Percentiles rank a stretch among this genome's conserved stretches.
These are phyloP conservation scores for Oryza rufipogon DNA, from an alignment of 176 grass and related monocot species.

Conservation along the genomic window DNA sequence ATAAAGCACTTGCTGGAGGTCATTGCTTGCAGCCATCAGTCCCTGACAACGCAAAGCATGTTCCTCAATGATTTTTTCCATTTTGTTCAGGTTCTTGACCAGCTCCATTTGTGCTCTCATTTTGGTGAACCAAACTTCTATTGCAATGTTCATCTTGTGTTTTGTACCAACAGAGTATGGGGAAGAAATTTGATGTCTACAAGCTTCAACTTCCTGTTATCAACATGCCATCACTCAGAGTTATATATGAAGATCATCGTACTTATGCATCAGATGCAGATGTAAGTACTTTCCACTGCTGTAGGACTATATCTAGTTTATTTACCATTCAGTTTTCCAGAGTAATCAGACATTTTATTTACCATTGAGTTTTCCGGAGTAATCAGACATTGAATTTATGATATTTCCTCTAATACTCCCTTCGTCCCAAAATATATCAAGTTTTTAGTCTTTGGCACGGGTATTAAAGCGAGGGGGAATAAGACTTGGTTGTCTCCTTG, in stretches of 20 bases:
- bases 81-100: constrained; percentile 84
- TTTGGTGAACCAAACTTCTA: constrained; percentile 22
- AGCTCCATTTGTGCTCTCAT: constrained; percentile 5
- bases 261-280: constrained; percentile 90
- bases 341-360: constrained; percentile 30
- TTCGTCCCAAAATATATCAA: no score
- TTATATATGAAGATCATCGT: constrained; percentile 89
- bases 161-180: constrained; percentile 57
- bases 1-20: constrained; percentile 96
- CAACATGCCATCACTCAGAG: constrained; percentile 82
- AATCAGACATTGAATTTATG: constrained; percentile 28
- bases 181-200: constrained; percentile 80
- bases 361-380: constrained; percentile 25
- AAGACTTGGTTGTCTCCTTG: no score
- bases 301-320: constrained; percentile 31
- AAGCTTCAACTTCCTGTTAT: constrained; percentile 93
- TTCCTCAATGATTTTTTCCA: constrained; percentile 91
- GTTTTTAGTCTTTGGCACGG: no score
- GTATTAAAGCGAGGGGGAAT: no score
- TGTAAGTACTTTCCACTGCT: constrained; percentile 58
- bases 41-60: constrained; percentile 71
- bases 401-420: constrained; percentile 1
- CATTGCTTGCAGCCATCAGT: constrained; percentile 92
- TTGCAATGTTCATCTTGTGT: constrained; percentile 36
- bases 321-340: constrained; percentile 26